Percentiles rank a stretch among this genome's conserved stretches.
phyloP scores from a whole-genome alignment of 352 stramenopile species.

The Pseudoperonospora humuli region DNA sequence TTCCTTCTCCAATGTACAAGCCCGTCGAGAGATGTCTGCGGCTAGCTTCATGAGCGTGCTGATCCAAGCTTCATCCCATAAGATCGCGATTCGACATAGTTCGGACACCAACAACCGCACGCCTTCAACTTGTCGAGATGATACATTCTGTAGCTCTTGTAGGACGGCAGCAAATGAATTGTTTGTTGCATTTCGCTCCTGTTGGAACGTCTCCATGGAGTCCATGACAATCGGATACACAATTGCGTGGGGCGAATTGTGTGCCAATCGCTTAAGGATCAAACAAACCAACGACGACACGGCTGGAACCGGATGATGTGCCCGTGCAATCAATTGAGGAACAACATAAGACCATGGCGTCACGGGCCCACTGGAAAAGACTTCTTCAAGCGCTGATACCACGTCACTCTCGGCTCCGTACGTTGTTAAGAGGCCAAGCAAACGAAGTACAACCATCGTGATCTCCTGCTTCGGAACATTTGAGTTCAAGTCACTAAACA shows the following conservation, averaged over 20 bases:
- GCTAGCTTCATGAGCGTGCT: constrained; percentile 61
- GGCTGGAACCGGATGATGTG: constrained; percentile 39
- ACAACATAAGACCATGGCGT: constrained; percentile 56
- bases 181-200: constrained; percentile 3
- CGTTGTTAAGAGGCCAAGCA: constrained; percentile 57
- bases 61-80: constrained; percentile 84
- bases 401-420: constrained; percentile 49
- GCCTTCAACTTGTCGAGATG: constrained; percentile 35
- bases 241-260: constrained; percentile 50
- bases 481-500: constrained; percentile 1
- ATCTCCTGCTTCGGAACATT: constrained; percentile 21
- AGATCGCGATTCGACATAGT: constrained; percentile 63
- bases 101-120: constrained; percentile 64
- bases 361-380: constrained; percentile 43
- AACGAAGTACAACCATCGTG: constrained; percentile 45
- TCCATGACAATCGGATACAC: constrained; percentile 75
- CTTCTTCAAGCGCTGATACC: constrained; percentile 28
- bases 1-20: constrained; percentile 72
- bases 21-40: constrained; percentile 55
- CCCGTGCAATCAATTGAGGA: constrained; percentile 63
- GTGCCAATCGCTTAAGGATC: constrained; percentile 59
- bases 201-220: constrained; percentile 18
- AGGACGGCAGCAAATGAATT: constrained; percentile 36
- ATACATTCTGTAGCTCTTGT: constrained; percentile 30
- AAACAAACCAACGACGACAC: constrained; percentile 47